Base-by-base conservation (phyloP, 805 yeast species). In the Barnettozyma sucrosica region DNA sequence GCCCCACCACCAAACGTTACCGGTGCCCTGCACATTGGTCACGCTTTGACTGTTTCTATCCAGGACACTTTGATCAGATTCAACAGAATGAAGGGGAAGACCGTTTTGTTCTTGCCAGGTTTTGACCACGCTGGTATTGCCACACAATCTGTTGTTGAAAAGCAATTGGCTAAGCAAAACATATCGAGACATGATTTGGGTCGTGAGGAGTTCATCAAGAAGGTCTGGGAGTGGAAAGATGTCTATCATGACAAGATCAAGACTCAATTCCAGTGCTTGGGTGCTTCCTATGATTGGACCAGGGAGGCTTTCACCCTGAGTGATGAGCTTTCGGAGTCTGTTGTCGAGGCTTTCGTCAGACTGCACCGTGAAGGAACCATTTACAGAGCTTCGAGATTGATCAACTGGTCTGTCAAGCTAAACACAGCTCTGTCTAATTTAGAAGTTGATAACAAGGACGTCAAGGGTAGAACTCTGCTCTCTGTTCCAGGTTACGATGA, bases 1-100 rank as follows among this genome's bases (percentile, higher is more conserved):
- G 93, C 96, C n/a, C 99, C 99, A 36, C 99, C 99, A 53, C 99
- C 99, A 64, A 93, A 93, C 67, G 96, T 93, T 55, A 93, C 99
- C 42, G 99, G 99, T 71, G 97, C 98, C 41, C 77, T 93, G 57
- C 99, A 93, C 69, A 93, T 93, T 68, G 99, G 99, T 58, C 99
- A 93, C 68, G 99, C 98, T 25, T 77, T 93, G 66, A 93, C 99
- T 16, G 87, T 90, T 52, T 75, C 98, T 32, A 85, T 93, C 63
- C 99, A 93, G 74, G 99, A 93, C 67, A 69, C 97, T 23, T 78
- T 93, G 64, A 82, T 90, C 55, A 82, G 99, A 69, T 93, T 80
- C 75, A 81, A 93, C 76, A 85, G 99, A 74, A 93, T 93, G 99
- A 83, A 83, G 69, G 98, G 98, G 46, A 87, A 88, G 69, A 89